Conservation (phyloP, 1,139 yeast genomes). For the Scheffersomyces insectosa region DNA sequence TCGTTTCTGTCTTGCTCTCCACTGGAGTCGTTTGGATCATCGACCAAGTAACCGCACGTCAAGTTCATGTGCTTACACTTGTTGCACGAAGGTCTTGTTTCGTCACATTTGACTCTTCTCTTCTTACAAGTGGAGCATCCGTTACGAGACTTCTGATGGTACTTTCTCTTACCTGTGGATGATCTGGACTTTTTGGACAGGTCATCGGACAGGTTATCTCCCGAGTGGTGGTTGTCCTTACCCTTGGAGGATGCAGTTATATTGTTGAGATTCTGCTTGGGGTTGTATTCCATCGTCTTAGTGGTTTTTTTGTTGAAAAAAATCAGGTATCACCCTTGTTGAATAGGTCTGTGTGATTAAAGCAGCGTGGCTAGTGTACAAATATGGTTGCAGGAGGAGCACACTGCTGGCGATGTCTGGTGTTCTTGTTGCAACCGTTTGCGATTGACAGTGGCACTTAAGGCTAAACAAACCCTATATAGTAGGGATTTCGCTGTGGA, state of each 20-base stretch:
- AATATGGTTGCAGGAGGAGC: no score
- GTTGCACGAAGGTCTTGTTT: conserved; percentile 72
- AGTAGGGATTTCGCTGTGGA: neutral
- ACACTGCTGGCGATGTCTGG: no score
- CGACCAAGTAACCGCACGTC: conserved; percentile 58
- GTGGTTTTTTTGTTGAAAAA: conserved; percentile 6
- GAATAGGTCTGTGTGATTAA: neutral
- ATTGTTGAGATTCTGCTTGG: neutral
- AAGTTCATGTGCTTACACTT: conserved; percentile 79
- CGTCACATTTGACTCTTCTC: conserved; percentile 92
- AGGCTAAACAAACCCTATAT: neutral
- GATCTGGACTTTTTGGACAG: conserved; percentile 13
- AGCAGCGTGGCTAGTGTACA: no score
- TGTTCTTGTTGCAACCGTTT: neutral
- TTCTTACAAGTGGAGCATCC: conserved; percentile 90
- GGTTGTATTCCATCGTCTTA: conserved; percentile 1
- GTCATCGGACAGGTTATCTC: neutral
- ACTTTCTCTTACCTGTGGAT: conserved; percentile 57
- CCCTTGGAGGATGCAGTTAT: neutral
- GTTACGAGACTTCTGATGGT: conserved; percentile 81
- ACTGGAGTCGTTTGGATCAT: conserved; percentile 20
- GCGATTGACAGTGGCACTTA: neutral
- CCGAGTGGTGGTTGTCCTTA: neutral
- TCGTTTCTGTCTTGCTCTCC: conserved; percentile 11
- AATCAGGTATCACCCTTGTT: neutral